Conservation (phyloP, 179 eudicot species). For the Vitellaria paradoxa region DNA sequence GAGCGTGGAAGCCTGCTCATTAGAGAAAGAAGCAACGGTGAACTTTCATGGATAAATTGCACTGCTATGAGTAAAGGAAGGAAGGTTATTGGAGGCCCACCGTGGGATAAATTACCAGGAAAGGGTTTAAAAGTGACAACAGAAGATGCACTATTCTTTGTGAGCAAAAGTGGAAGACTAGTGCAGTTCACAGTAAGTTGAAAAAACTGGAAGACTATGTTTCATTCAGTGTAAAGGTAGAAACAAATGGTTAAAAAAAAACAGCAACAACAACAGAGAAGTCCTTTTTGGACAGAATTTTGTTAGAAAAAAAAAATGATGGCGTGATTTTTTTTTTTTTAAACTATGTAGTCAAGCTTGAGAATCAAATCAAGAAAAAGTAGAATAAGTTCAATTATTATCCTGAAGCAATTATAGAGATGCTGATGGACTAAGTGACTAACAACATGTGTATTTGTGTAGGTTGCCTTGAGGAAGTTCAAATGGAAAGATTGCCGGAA, state of each 20-base stretch:
- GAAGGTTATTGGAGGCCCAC: conserved; percentile 61
- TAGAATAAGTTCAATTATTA: background rate
- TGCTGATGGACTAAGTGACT: background rate
- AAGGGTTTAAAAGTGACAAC: conserved; percentile 27
- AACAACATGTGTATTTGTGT: background rate
- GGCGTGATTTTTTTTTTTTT: no score
- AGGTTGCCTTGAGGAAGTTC: conserved; percentile 73
- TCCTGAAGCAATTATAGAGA: background rate
- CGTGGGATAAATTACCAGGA: conserved; percentile 61
- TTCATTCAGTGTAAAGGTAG: no score
- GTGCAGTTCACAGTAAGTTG: conserved; percentile 76
- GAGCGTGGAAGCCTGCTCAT: conserved; percentile 58
- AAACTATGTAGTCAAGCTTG: no score
- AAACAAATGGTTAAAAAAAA: no score
- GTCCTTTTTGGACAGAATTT: no score
- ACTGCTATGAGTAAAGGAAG: conserved; percentile 74
- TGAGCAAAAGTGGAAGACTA: conserved; percentile 65
- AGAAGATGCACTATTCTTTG: conserved; percentile 68
- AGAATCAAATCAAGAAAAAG: background rate
- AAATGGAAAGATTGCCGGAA: conserved; percentile 82
- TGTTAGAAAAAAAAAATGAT: no score
- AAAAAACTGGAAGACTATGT: background rate
- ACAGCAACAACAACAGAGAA: no score
- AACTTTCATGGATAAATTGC: conserved; percentile 73
- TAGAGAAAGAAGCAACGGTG: conserved; percentile 56